These are phyloP conservation scores for Sporothrix brasiliensis DNA, from an alignment of 2,329 filamentous ascomycete genomes.

Conservation along the genomic window DNA sequence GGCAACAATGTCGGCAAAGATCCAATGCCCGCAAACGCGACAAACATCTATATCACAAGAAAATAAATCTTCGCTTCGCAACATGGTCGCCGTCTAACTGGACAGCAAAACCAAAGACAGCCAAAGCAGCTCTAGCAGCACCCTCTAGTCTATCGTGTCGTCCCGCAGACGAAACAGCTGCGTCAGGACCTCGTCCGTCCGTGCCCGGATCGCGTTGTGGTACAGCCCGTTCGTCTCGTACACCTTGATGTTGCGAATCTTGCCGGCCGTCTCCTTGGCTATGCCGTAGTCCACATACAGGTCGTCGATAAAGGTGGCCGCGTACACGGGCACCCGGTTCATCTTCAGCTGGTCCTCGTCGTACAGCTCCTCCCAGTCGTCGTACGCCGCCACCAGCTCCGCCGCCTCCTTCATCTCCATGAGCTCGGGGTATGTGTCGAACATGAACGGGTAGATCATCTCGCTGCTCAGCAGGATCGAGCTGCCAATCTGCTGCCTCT, in stretches of 20 bases:
- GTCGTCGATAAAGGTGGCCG: constrained; percentile 80
- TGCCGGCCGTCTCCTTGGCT: constrained; percentile 70
- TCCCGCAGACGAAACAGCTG: constrained; percentile 78
- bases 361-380: constrained; percentile 77
- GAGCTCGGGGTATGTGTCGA: constrained; percentile 78
- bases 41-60: background rate
- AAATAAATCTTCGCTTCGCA: too few relatives aligned
- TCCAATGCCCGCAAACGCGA: background rate
- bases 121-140: background rate
- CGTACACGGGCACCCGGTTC: constrained; percentile 85
- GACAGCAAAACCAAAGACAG: background rate
- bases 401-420: constrained; percentile 68
- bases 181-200: constrained; percentile 74
- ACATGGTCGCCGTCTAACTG: too few relatives aligned
- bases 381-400: constrained; percentile 66
- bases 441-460: constrained; percentile 88
- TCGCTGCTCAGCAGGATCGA: constrained; percentile 76
- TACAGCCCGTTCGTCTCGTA: constrained; percentile 87
- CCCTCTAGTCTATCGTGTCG: constrained; percentile 57
- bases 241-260: constrained; percentile 75
- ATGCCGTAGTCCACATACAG: constrained; percentile 88
- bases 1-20: too few relatives aligned
- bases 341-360: constrained; percentile 69
- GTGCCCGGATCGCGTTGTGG: constrained; percentile 77
- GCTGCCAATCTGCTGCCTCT: background rate